Evolutionary conservation across 176 grass and related monocot species (phyloP).

Genomic region (Lolium perenne): DNA sequence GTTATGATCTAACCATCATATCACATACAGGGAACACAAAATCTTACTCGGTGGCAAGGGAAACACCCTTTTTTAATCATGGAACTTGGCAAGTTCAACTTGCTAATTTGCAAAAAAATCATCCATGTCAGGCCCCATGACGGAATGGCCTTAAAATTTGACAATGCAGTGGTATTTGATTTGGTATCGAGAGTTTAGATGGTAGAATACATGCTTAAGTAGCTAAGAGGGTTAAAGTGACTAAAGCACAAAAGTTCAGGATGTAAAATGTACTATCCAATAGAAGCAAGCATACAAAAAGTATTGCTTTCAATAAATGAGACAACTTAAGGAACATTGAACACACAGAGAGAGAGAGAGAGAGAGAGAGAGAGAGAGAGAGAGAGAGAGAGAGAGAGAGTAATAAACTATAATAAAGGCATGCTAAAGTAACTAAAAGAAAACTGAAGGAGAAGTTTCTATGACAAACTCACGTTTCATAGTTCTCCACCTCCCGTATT

Average conservation of each 20-base stretch:
- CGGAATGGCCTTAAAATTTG: too few relatives aligned
- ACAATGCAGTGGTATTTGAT: too few relatives aligned
- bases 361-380: too few relatives aligned
- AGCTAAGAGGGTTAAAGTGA: background rate
- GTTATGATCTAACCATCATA: background rate
- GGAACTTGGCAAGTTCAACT: background rate
- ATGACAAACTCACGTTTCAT: conserved; percentile 41
- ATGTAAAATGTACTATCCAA: background rate
- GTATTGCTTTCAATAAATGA: background rate
- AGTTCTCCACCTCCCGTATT: conserved; percentile 86
- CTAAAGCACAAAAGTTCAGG: background rate
- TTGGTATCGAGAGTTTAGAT: background rate
- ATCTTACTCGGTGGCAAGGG: background rate
- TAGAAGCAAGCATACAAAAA: background rate
- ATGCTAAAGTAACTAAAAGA: conserved; percentile 23
- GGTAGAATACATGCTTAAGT: conserved; percentile 13
- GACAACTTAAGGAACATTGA: background rate
- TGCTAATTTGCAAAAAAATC: background rate
- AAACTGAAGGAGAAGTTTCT: conserved; percentile 8
- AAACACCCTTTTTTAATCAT: background rate
- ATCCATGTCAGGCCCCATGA: too few relatives aligned
- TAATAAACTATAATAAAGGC: conserved; percentile 30
- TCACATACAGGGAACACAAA: conserved; percentile 11
- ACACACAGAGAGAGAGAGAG: background rate
- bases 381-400: background rate